Base-by-base conservation (phyloP, 495 filamentous ascomycete species). In the Copromyces sp. region DNA sequence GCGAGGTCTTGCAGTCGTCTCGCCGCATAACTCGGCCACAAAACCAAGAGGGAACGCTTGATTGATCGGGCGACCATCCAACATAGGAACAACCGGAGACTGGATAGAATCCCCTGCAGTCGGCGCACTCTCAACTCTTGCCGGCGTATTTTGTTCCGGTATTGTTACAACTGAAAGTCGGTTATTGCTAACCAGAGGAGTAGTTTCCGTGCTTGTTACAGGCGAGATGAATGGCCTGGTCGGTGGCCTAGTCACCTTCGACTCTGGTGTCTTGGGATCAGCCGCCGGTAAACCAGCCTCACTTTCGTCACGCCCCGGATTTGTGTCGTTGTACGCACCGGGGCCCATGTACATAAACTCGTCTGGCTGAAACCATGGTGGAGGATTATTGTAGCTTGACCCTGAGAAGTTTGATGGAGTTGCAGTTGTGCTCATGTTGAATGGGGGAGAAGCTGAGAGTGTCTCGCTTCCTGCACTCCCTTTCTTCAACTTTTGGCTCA, bases 1-100 rank as follows among this genome's bases (percentile, higher is more conserved):
- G 68, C 73, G 79, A 75, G 77, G 81, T 72, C 68, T 78, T 69
- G 69, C 81, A 47, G 76, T 82, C 41, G 69, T 37, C 39, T 82
- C 80, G 69, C 78, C 84, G 69, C 78, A 73, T 32, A 86, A 75
- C 73, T 86, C 84, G 4, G 84, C 80, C 29, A 86, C 77, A n/a
- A 79, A 74, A n/a, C 84, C 83, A 38, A 84, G 72, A 0, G 84
- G 80, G 32, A 82, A 79, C 70, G 79, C 78, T 42, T 68, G 71
- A 5, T 68, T 72, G 39, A 73, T 69, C 65, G 72, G 44, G 9
- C 73, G 71, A 35, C 74, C 73, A 71, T 78, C 74, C 11, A 79
- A 71, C 68, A 76, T 71, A 17, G 69, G 73, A 39, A 75, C 41
- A 42, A 69, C 53, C 42, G 68, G 40, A 69, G 59, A 69, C 17